Evolutionary conservation across 345 rosid species (phyloP).

Genomic region (Aethionema arabicum): DNA sequence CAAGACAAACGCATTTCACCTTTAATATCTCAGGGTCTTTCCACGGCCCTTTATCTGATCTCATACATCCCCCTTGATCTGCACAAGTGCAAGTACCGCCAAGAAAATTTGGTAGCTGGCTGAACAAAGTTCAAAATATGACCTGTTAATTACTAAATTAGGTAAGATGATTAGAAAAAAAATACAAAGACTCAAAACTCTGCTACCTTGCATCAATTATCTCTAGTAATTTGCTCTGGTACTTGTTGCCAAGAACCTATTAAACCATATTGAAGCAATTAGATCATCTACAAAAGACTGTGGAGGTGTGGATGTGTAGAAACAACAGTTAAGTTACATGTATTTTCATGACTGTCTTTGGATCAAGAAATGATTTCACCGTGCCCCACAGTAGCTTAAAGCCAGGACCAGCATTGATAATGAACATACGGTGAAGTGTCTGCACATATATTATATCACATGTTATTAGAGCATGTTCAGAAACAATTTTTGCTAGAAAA

Average conservation of each 20-base stretch:
- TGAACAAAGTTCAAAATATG: slow-evolving; percentile 37
- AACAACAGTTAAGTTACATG: slow-evolving; percentile 45
- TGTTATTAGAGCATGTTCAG: slow-evolving; percentile 10
- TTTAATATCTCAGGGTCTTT: slow-evolving; percentile 73
- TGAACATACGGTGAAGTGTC: slow-evolving; percentile 86
- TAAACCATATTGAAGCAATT: slow-evolving; percentile 19
- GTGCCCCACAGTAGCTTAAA: slow-evolving; percentile 79
- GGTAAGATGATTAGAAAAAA: background rate
- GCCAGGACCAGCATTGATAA: slow-evolving; percentile 88
- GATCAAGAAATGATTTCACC: slow-evolving; percentile 79
- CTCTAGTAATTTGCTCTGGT: slow-evolving; percentile 77
- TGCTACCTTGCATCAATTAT: slow-evolving; percentile 77
- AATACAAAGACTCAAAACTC: slow-evolving; percentile 1
- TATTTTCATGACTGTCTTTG: slow-evolving; percentile 78
- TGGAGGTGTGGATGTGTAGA: background rate
- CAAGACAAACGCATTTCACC: slow-evolving; percentile 41
- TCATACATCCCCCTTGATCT: slow-evolving; percentile 85
- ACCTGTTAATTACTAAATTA: slow-evolving; percentile 1
- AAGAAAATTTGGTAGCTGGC: slow-evolving; percentile 90
- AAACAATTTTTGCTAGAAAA: background rate
- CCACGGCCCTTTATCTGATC: slow-evolving; percentile 96
- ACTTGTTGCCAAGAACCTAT: slow-evolving; percentile 89
- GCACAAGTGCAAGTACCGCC: slow-evolving; percentile 88
- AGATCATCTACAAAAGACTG: background rate
- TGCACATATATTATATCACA: slow-evolving; percentile 38